Percentiles rank a stretch among this genome's conserved stretches.
Evolutionary conservation across 2,329 filamentous ascomycete species (phyloP).

Genomic region (Cladophialophora chaetospira): DNA sequence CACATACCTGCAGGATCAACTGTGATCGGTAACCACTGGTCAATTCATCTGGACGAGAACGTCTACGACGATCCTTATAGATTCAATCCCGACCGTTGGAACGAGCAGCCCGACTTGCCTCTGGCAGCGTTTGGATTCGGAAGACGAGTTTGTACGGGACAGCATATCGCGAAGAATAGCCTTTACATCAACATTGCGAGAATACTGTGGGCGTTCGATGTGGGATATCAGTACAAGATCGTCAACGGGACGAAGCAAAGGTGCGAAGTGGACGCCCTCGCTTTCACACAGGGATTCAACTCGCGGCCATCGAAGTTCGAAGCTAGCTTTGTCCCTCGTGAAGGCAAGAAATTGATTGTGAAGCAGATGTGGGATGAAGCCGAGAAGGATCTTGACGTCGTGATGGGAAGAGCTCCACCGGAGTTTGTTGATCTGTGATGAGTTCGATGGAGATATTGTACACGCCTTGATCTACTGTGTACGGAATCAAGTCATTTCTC

Average conservation of each 20-base stretch:
- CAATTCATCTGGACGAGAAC: conserved; percentile 46
- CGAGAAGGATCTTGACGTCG: neutral
- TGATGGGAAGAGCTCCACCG: neutral
- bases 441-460: no score
- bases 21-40: conserved; percentile 49
- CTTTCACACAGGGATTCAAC: conserved; percentile 30
- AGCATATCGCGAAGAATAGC: conserved; percentile 38
- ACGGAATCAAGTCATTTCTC: no score
- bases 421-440: neutral
- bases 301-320: conserved; percentile 21
- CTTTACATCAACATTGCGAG: conserved; percentile 58
- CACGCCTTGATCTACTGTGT: no score
- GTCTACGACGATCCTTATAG: conserved; percentile 44
- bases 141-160: conserved; percentile 48
- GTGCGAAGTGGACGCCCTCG: conserved; percentile 49
- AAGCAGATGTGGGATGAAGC: neutral
- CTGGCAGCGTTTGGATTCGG: conserved; percentile 61
- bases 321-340: neutral
- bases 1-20: conserved; percentile 53
- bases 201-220: conserved; percentile 40
- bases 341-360: neutral
- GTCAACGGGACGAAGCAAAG: neutral
- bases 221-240: conserved; percentile 22
- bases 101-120: conserved; percentile 41
- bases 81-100: conserved; percentile 41